Percentiles rank a stretch among this genome's conserved stretches.
phyloP scores from a whole-genome alignment of 139 green algal species.

The Diplosphaera chodatii region DNA sequence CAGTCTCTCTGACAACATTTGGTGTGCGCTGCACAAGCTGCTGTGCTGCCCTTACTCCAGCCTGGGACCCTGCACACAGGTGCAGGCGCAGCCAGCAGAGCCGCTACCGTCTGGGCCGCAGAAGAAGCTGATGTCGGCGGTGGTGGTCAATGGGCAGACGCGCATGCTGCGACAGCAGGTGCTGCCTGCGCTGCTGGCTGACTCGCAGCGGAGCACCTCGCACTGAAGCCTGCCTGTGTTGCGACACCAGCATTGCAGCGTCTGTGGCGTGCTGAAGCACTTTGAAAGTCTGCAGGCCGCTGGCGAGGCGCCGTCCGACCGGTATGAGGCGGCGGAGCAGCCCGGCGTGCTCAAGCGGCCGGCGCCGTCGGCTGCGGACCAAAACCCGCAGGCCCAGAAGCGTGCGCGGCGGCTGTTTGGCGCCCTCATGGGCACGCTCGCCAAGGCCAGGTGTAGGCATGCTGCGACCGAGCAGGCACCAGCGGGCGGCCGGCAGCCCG shows the following conservation, averaged over 20 bases:
- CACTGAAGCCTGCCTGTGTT: too few relatives aligned
- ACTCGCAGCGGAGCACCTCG: too few relatives aligned
- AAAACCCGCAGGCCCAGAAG: constrained; percentile 33
- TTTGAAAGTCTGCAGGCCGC: too few relatives aligned
- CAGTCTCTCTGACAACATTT: too few relatives aligned
- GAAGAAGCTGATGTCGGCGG: constrained; percentile 14
- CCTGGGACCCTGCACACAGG: too few relatives aligned
- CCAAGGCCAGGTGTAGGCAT: constrained; percentile 51
- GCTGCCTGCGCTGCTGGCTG: neutral
- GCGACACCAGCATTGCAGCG: too few relatives aligned
- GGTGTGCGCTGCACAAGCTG: too few relatives aligned
- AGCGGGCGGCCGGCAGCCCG: too few relatives aligned
- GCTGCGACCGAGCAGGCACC: too few relatives aligned
- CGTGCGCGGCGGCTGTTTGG: constrained; percentile 59
- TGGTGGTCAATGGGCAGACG: constrained; percentile 14
- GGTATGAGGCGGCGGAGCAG: neutral
- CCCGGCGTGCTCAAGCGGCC: constrained; percentile 15
- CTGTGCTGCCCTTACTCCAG: too few relatives aligned
- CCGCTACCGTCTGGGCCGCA: neutral
- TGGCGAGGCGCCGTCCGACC: too few relatives aligned
- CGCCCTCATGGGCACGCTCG: constrained; percentile 52
- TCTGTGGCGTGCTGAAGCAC: too few relatives aligned
- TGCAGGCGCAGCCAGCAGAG: neutral
- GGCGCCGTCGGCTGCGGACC: constrained; percentile 7
- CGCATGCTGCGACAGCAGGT: neutral